These are phyloP conservation scores for Tuber indicum DNA, from an alignment of 495 filamentous ascomycete genomes.

Conservation along the genomic window DNA sequence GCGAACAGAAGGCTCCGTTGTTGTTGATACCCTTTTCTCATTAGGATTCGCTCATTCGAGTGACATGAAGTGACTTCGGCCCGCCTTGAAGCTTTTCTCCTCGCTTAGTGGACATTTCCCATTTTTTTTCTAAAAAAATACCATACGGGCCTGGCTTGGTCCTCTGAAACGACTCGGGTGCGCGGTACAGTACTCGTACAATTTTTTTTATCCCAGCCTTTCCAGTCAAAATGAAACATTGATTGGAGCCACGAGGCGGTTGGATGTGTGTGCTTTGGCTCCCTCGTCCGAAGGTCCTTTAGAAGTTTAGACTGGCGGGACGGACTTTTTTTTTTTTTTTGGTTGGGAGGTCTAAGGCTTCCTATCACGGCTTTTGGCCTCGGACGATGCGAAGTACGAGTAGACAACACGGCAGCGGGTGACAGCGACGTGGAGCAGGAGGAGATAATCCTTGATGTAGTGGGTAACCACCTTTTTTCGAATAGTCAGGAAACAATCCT, in stretches of 20 bases:
- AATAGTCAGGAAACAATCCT: slow-evolving; percentile 1
- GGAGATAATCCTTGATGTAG: slow-evolving; percentile 3
- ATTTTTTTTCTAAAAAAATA: neutral
- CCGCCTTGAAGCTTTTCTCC: neutral
- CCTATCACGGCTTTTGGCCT: slow-evolving; percentile 25
- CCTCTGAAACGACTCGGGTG: neutral
- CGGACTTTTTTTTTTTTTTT: neutral
- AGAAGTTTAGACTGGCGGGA: neutral
- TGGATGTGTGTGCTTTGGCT: slow-evolving; percentile 12
- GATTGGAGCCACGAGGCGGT: slow-evolving; percentile 39
- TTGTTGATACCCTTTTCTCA: neutral
- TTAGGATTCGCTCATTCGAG: neutral
- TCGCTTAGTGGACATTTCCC: neutral
- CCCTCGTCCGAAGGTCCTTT: neutral
- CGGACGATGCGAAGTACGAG: slow-evolving; percentile 16
- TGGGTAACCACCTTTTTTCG: neutral
- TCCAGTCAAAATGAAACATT: slow-evolving; percentile 28
- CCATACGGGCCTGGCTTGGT: neutral
- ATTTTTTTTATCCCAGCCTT: neutral
- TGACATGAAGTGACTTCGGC: neutral
- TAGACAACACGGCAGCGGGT: slow-evolving; percentile 25
- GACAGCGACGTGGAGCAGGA: slow-evolving; percentile 17
- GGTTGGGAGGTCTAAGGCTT: slow-evolving; percentile 14
- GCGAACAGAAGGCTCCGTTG: neutral
- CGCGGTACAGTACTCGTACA: neutral